These are phyloP conservation scores for Rheum nobile DNA, from an alignment of 148 eudicot genomes.

Conservation along the genomic window DNA sequence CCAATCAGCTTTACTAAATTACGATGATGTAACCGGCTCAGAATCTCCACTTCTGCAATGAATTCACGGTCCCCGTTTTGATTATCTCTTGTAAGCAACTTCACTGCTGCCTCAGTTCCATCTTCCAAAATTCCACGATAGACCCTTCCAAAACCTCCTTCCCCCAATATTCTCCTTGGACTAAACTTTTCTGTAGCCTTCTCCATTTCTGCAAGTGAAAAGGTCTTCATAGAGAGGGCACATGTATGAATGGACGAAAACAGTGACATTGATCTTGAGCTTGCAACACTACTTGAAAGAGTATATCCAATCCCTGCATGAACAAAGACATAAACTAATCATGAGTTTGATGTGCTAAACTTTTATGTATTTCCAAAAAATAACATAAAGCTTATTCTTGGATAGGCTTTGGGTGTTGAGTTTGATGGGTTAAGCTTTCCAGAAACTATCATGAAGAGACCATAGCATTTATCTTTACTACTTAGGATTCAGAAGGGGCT, in stretches of 20 bases:
- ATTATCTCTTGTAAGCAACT: constrained; percentile 74
- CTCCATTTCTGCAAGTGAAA: constrained; percentile 62
- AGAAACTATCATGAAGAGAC: not conserved
- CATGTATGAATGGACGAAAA: constrained; percentile 66
- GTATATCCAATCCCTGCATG: constrained; percentile 59
- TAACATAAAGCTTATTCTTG: not conserved
- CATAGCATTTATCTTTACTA: not conserved
- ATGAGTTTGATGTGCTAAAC: not conserved
- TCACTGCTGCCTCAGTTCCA: constrained; percentile 78
- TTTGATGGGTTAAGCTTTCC: not conserved
- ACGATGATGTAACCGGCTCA: constrained; percentile 94
- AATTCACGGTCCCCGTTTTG: constrained; percentile 90
- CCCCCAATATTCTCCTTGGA: constrained; percentile 71
- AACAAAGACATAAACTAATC: constrained; percentile 6
- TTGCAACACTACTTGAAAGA: constrained; percentile 59
- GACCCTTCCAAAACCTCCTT: constrained; percentile 99
- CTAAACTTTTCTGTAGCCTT: constrained; percentile 86
- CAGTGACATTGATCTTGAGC: constrained; percentile 67
- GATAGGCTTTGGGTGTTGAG: not conserved
- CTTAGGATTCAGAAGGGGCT: not conserved
- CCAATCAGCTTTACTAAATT: constrained; percentile 95
- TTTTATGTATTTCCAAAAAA: not conserved
- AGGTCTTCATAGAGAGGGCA: constrained; percentile 72
- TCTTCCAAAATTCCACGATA: constrained; percentile 80
- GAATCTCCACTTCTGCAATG: constrained; percentile 93